Conservation (phyloP, 176 grass and related monocot genomes). For the Triticum urartu region DNA sequence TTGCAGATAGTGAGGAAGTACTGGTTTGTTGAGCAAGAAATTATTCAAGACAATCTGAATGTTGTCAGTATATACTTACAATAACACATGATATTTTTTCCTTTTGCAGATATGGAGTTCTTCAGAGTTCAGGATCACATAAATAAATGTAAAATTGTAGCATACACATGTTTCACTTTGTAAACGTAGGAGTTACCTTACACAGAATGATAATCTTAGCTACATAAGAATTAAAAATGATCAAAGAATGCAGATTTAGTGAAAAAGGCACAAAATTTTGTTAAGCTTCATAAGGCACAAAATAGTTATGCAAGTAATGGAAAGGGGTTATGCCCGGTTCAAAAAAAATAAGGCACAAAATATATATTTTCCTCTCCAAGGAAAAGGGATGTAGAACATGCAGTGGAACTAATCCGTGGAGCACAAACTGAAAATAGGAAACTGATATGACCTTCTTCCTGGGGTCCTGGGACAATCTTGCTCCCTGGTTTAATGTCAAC, state of each 20-base stretch:
- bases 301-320: not conserved
- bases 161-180: conserved; percentile 14
- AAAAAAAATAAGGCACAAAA: not conserved
- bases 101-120: not conserved
- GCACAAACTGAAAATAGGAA: not conserved
- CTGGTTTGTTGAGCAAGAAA: not conserved
- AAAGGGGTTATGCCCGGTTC: too few relatives aligned
- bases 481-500: conserved; percentile 65
- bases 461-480: conserved; percentile 78
- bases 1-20: not conserved
- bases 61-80: not conserved
- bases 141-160: not conserved
- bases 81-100: not conserved
- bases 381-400: not conserved
- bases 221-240: not conserved
- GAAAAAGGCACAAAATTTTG: not conserved
- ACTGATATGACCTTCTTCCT: conserved; percentile 61
- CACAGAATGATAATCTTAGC: not conserved
- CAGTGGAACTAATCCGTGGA: not conserved
- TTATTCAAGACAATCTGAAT: not conserved
- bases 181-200: conserved; percentile 13
- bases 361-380: not conserved
- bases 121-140: conserved; percentile 4
- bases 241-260: conserved; percentile 5
- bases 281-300: conserved; percentile 6